Conservation (phyloP, 352 stramenopile species). For the Pythium insidiosum region DNA sequence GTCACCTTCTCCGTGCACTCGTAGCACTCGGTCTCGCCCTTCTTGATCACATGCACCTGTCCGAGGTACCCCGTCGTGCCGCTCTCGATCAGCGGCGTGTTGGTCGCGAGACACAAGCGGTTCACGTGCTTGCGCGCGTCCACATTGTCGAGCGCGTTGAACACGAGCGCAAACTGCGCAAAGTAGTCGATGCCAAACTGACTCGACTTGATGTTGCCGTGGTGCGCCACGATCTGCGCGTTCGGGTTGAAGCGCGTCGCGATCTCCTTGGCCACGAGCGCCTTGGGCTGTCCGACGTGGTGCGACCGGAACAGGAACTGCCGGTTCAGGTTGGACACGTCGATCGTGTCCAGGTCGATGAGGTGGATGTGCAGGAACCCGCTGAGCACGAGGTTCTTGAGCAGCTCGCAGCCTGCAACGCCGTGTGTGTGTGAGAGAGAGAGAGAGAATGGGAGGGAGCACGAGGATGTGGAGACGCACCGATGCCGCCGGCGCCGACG, state of each 20-base stretch:
- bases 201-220: slow-evolving; percentile 96
- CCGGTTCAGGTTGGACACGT: slow-evolving; percentile 99
- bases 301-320: slow-evolving; percentile 99
- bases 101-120: slow-evolving; percentile 92
- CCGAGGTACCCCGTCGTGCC: slow-evolving; percentile 98
- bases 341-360: slow-evolving; percentile 99
- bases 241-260: slow-evolving; percentile 84
- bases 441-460: not conserved
- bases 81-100: slow-evolving; percentile 91
- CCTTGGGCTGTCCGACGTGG: slow-evolving; percentile 98
- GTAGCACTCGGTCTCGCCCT: slow-evolving; percentile 97
- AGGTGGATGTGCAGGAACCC: slow-evolving; percentile 91
- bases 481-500: slow-evolving; percentile 97
- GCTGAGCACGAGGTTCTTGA: slow-evolving; percentile 98
- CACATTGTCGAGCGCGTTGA: slow-evolving; percentile 99
- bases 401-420: slow-evolving; percentile 90
- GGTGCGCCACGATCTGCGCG: slow-evolving; percentile 88
- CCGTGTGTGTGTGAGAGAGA: not conserved
- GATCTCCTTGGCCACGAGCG: slow-evolving; percentile 77
- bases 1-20: slow-evolving; percentile 95
- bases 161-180: slow-evolving; percentile 94
- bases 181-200: slow-evolving; percentile 94
- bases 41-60: slow-evolving; percentile 97
- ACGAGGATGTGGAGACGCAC: slow-evolving; percentile 18
- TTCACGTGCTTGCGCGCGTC: slow-evolving; percentile 98